Evolutionary conservation across 345 rosid species (phyloP).

Genomic region (Euphorbia peplus): DNA sequence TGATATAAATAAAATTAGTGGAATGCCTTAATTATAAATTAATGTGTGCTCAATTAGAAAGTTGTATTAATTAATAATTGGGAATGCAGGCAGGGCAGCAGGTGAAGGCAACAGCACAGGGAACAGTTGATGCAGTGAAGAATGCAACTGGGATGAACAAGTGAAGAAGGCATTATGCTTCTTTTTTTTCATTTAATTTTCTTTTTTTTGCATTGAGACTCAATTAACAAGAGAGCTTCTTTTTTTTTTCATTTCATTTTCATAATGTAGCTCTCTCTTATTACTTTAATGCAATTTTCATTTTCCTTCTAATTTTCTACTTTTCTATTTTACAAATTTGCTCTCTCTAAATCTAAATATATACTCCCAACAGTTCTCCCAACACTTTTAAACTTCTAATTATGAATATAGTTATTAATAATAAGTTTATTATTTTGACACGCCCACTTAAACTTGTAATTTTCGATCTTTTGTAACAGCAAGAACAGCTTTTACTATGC

Average conservation of each 20-base stretch:
- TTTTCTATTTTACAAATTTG: neutral
- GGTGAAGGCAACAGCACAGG: conserved; percentile 52
- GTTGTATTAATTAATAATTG: neutral
- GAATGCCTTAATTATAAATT: too few relatives aligned
- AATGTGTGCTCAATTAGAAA: too few relatives aligned
- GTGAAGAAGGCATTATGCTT: neutral
- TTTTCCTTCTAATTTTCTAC: neutral
- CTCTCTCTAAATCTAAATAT: neutral
- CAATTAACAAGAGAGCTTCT: conserved; percentile 20
- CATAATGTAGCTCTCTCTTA: conserved; percentile 1
- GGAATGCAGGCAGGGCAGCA: conserved; percentile 51
- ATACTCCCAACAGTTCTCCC: too few relatives aligned
- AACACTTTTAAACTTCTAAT: too few relatives aligned
- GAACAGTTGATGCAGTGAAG: conserved; percentile 61
- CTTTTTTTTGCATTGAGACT: neutral
- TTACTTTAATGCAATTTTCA: conserved; percentile 2
- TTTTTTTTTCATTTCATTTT: too few relatives aligned
- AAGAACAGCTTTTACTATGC: too few relatives aligned
- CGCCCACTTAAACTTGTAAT: too few relatives aligned
- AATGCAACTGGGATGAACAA: conserved; percentile 41
- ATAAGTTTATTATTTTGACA: too few relatives aligned
- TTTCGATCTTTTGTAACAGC: too few relatives aligned
- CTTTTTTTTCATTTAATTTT: neutral
- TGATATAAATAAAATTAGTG: too few relatives aligned
- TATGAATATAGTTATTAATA: too few relatives aligned